Evolutionary conservation across 768 basidiomycete species (phyloP), one percentile per base, ranked within the genome.

Genomic region (Asterophora lycoperdoides): DNA sequence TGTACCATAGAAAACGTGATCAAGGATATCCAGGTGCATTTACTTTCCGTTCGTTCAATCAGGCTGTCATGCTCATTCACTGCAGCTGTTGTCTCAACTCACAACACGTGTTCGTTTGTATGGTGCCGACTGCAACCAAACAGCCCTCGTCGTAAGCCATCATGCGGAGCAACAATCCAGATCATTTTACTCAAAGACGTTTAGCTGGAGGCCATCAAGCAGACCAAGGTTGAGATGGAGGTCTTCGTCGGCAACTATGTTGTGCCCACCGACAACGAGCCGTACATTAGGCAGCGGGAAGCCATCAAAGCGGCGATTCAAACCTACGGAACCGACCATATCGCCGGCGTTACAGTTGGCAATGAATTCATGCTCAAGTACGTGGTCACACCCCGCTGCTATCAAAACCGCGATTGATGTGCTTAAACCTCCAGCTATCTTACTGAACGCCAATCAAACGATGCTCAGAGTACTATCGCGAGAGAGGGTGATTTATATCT

Each of bases 361-460:
- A 95, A 96, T 62, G 93, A 95, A 67, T 91, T 81, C 61, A 89
- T 92, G 66, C 78, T 93, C 53, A 81, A 92, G 82, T 85, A 50
- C 34, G 48, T 23, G 28, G 8, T 17, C 14, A 9, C 3, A 36
- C 13, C 36, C 2, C 14, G 29, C 19, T 50, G 9, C 23, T 30
- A 6, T 17, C n/a, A 36, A 15, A 38, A 8, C 11, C 4, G 34
- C 2, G 23, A 19, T 33, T 33, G 14, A 33, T 20, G 20, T 28
- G 39, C 13, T 8, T 19, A n/a, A 43, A 33, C 4, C n/a, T 30
- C n/a, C 46, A 89, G 87, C 62, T 86, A 82, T 54, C 67, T 90
- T 40, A 80, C 68, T 14, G 65, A 49, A 0, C 69, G 74, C 41
- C 68, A 71, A 14, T 68, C 69, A 23, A 63, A 65, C 0, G 78